Percentiles rank a stretch among this genome's conserved stretches.
Evolutionary conservation across 2,329 filamentous ascomycete species (phyloP).

Genomic region (Albophoma yamanashiensis): DNA sequence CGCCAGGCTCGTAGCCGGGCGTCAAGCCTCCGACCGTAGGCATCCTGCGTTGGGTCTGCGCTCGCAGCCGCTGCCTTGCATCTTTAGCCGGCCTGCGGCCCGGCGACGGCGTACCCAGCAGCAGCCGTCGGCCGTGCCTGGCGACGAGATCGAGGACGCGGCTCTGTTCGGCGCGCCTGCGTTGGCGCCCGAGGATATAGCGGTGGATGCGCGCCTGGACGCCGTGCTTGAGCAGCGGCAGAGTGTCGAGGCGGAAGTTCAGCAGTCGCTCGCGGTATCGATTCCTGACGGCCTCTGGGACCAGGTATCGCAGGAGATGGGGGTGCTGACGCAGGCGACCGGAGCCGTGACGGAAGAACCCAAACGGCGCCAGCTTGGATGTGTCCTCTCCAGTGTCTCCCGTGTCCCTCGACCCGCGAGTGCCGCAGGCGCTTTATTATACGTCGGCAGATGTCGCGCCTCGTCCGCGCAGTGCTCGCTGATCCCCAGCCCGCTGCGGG

Average conservation of each 20-base stretch:
- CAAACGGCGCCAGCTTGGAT: conserved; percentile 32
- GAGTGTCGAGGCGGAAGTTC: conserved; percentile 61
- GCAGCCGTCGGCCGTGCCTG: conserved; percentile 32
- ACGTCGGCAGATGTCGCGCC: neutral
- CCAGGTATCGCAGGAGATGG: conserved; percentile 52
- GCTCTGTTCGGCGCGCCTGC: conserved; percentile 36
- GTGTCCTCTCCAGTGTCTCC: neutral
- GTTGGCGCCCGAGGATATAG: conserved; percentile 57
- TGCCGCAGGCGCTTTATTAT: neutral
- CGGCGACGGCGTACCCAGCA: conserved; percentile 26
- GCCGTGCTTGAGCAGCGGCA: conserved; percentile 59
- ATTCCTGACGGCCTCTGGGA: conserved; percentile 51
- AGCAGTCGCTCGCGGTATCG: conserved; percentile 56
- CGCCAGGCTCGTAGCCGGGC: conserved; percentile 16
- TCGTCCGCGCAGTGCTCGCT: neutral
- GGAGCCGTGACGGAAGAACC: conserved; percentile 19
- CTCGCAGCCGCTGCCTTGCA: conserved; percentile 20
- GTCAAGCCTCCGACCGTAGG: conserved; percentile 11
- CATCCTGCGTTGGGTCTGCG: conserved; percentile 17
- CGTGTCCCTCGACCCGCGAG: neutral
- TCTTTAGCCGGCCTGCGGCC: conserved; percentile 13
- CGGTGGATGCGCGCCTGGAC: conserved; percentile 69
- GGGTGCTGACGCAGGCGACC: conserved; percentile 9
- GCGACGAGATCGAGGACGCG: conserved; percentile 32
- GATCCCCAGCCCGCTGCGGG: neutral